Conservation (phyloP, 2,329 filamentous ascomycete genomes). For the Blastomyces parvus region DNA sequence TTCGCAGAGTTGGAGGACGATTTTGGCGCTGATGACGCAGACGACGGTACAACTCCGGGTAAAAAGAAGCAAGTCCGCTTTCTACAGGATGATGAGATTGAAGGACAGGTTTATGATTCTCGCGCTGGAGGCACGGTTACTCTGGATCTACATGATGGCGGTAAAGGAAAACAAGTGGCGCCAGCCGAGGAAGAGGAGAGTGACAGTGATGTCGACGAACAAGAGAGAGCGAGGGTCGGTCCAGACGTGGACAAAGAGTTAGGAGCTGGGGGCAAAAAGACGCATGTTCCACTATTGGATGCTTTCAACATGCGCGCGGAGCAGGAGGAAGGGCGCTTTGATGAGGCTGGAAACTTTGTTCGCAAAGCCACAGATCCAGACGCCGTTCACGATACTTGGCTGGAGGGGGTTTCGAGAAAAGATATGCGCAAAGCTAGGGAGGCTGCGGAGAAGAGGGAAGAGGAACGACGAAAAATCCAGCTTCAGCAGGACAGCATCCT, state of each 20-base stretch:
- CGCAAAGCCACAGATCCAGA: conserved; percentile 83
- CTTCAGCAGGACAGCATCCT: conserved; percentile 65
- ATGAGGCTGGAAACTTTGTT: conserved; percentile 83
- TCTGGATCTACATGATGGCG: conserved; percentile 45
- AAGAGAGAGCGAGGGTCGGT: conserved; percentile 59
- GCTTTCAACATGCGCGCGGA: conserved; percentile 91
- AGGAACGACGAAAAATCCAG: conserved; percentile 61
- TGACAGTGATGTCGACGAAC: conserved; percentile 54
- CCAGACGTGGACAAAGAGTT: conserved; percentile 79
- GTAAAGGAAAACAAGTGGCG: conserved; percentile 45
- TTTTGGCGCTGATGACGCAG: conserved; percentile 44
- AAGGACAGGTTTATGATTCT: conserved; percentile 66
- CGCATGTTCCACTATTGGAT: conserved; percentile 85
- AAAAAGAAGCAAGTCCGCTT: conserved; percentile 56
- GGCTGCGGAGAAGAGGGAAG: conserved; percentile 76
- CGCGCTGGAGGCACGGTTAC: conserved; percentile 62
- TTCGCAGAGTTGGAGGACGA: conserved; percentile 60
- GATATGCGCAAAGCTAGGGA: conserved; percentile 82
- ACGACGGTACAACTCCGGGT: conserved; percentile 41
- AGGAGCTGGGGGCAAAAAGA: conserved; percentile 81
- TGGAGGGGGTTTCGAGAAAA: conserved; percentile 86
- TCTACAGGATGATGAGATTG: conserved; percentile 55
- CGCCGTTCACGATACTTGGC: conserved; percentile 81
- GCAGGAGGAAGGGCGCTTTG: conserved; percentile 86
- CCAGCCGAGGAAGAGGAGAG: conserved; percentile 52